These are phyloP conservation scores for Ceratocystis destructans DNA, from an alignment of 2,329 filamentous ascomycete genomes.

Conservation along the genomic window DNA sequence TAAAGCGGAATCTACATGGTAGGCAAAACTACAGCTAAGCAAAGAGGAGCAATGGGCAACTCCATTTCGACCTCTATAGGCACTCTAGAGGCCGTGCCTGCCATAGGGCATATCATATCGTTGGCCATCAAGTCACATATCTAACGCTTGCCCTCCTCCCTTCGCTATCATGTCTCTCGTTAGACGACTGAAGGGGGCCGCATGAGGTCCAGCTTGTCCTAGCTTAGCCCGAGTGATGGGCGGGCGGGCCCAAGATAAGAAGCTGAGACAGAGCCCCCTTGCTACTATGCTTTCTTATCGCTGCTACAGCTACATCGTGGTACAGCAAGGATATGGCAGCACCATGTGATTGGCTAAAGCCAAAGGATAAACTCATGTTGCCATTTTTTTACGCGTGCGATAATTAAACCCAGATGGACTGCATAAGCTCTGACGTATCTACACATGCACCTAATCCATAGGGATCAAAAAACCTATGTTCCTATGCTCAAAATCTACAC, in stretches of 20 bases:
- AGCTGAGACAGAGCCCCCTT: slow-evolving; percentile 2
- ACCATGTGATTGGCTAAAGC: background rate
- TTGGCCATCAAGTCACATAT: background rate
- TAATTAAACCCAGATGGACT: background rate
- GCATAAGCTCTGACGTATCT: background rate
- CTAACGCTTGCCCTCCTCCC: background rate
- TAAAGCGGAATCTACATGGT: background rate
- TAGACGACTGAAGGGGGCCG: background rate
- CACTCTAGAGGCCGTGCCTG: background rate
- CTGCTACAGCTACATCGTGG: background rate
- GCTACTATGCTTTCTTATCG: background rate
- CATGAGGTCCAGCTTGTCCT: background rate
- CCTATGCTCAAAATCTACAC: background rate
- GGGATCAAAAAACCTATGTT: background rate
- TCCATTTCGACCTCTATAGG: background rate
- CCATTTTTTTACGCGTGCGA: background rate
- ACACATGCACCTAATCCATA: background rate
- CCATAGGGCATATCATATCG: background rate
- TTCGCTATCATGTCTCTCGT: background rate
- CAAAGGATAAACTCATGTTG: background rate
- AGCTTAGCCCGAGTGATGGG: background rate
- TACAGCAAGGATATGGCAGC: background rate
- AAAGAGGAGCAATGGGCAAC: background rate
- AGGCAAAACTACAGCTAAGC: background rate
- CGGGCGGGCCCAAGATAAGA: background rate